Conservation (phyloP, 345 rosid genomes). For the Eucalyptus virginea region DNA sequence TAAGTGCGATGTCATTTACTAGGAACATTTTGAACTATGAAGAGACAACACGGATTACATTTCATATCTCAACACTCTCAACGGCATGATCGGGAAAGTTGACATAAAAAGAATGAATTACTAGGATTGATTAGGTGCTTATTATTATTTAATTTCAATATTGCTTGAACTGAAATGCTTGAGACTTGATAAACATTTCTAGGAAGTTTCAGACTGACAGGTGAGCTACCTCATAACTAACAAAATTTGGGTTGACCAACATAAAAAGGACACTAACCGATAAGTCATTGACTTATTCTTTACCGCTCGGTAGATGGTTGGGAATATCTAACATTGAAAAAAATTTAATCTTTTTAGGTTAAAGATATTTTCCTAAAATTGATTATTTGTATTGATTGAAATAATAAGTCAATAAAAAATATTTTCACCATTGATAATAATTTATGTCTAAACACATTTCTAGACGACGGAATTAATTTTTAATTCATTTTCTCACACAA, state of each 20-base stretch:
- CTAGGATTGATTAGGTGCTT: not conserved
- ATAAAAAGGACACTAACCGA: not conserved
- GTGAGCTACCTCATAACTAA: not conserved
- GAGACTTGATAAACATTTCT: not conserved
- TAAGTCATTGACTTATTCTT: not conserved
- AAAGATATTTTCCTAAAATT: not conserved
- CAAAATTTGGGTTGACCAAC: not conserved
- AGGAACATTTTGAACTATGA: not conserved
- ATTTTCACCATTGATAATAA: not conserved
- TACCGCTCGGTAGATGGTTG: not conserved
- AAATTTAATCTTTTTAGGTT: not conserved
- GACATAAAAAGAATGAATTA: not conserved
- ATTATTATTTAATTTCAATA: not conserved
- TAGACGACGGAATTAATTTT: rapidly evolving
- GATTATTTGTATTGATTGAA: not conserved
- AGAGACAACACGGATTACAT: not conserved
- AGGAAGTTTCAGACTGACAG: not conserved
- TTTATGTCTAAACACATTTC: not conserved
- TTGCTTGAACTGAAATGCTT: not conserved
- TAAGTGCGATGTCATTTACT: not conserved
- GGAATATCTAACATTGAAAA: not conserved
- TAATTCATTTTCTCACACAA: not conserved
- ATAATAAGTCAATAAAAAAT: not conserved
- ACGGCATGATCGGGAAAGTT: not conserved
- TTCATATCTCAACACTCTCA: not conserved